These are phyloP conservation scores for Verticillium tricorpus DNA, from an alignment of 2,329 filamentous ascomycete species.

Conservation along the genomic window DNA sequence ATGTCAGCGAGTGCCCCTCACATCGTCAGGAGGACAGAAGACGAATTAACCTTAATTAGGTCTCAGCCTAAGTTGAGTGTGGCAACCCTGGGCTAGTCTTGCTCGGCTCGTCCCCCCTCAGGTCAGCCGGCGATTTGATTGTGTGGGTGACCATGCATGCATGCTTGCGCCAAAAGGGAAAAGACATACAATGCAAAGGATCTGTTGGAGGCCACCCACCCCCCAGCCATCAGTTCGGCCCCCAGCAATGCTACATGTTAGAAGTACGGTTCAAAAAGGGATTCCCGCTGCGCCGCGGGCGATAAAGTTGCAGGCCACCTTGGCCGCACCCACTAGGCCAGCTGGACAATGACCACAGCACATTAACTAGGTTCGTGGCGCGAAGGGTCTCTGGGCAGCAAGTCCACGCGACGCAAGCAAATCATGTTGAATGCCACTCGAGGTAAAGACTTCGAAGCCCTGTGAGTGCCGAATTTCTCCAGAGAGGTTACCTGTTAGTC, in stretches of 20 bases:
- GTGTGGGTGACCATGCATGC: neutral
- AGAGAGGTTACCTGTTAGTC: too few relatives aligned
- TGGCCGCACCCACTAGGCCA: too few relatives aligned
- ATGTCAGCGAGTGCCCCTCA: neutral
- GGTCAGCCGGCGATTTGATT: too few relatives aligned
- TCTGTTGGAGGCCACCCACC: neutral
- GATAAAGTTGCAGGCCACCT: too few relatives aligned
- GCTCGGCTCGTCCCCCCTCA: neutral
- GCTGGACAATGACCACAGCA: too few relatives aligned
- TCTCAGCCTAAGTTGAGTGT: neutral
- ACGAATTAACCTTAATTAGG: neutral
- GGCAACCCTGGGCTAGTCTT: neutral
- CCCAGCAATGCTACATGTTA: neutral
- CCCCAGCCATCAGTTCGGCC: neutral
- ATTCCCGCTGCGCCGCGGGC: too few relatives aligned
- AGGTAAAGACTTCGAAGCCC: too few relatives aligned
- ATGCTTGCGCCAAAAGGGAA: neutral
- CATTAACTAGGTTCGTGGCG: too few relatives aligned
- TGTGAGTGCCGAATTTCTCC: too few relatives aligned
- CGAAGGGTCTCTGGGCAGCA: too few relatives aligned
- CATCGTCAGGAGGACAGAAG: neutral
- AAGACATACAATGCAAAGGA: neutral
- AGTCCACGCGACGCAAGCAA: too few relatives aligned
- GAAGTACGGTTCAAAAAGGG: neutral
- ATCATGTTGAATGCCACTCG: too few relatives aligned